Percentiles rank a stretch among this genome's conserved stretches.
phyloP scores from a whole-genome alignment of 2,329 filamentous ascomycete genomes.

The Didymella exigua region DNA sequence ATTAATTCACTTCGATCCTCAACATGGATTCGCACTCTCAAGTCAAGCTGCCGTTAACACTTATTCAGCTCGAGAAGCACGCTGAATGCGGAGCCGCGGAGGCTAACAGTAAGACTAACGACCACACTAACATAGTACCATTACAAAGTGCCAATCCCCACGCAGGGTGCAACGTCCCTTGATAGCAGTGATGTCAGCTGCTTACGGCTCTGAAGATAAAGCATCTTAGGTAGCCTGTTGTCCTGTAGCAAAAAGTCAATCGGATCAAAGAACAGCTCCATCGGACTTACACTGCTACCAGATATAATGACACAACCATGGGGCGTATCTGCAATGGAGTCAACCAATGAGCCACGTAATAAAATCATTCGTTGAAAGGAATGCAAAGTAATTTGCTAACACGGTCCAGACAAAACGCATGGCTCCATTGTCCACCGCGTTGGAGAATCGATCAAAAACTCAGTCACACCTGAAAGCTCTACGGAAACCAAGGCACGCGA shows the following conservation, averaged over 20 bases:
- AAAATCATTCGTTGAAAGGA: neutral
- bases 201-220: neutral
- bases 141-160: conserved; percentile 4
- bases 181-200: conserved; percentile 6
- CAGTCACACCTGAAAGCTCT: conserved; percentile 1
- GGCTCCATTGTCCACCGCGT: conserved; percentile 2
- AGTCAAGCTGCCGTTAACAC: neutral
- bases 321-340: conserved; percentile 10
- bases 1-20: too few relatives aligned
- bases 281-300: neutral
- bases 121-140: conserved; percentile 7
- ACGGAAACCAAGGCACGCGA: neutral
- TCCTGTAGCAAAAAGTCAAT: neutral
- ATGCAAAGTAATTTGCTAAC: neutral
- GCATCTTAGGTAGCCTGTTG: neutral
- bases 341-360: conserved; percentile 1
- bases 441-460: conserved; percentile 7
- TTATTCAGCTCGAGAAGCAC: neutral
- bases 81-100: conserved; percentile 2
- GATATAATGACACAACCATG: conserved; percentile 8
- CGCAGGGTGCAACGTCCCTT: neutral
- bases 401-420: neutral
- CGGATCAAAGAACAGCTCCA: neutral
- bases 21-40: neutral
- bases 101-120: neutral